phyloP scores from a whole-genome alignment of 176 grass and related monocot genomes.

The Aegilops umbellulata region DNA sequence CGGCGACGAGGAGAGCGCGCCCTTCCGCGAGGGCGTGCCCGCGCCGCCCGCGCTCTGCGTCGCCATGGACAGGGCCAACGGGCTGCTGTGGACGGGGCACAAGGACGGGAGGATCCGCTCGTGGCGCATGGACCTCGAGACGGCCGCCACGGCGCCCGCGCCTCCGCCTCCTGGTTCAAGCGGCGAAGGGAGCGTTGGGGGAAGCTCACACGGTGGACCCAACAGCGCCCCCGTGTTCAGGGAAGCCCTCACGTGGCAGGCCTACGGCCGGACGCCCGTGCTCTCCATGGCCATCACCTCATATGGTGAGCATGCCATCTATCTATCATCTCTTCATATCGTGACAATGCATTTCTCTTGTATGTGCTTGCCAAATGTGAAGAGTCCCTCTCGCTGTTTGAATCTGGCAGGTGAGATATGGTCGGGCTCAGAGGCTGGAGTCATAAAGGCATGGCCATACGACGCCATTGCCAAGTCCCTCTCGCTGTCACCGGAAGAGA shows the following conservation, averaged over 20 bases:
- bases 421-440: conserved; percentile 82
- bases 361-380: background rate
- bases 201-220: conserved; percentile 17
- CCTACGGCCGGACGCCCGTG: conserved; percentile 64
- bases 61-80: conserved; percentile 65
- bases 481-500: conserved; percentile 74
- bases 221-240: conserved; percentile 47
- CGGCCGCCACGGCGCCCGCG: conserved; percentile 9
- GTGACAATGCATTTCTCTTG: background rate
- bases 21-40: conserved; percentile 69
- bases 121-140: conserved; percentile 66
- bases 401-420: conserved; percentile 85
- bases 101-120: conserved; percentile 91
- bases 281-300: conserved; percentile 86
- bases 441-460: conserved; percentile 91
- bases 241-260: conserved; percentile 85
- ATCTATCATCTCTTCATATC: conserved; percentile 6
- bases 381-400: background rate
- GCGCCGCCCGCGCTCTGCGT: conserved; percentile 74
- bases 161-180: conserved; percentile 17
- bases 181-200: conserved; percentile 27
- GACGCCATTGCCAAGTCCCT: conserved; percentile 87
- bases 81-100: conserved; percentile 83
- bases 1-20: conserved; percentile 83
- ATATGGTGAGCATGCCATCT: conserved; percentile 52